Evolutionary conservation across 768 basidiomycete genomes (phyloP).

Genomic region (Mycena pura): DNA sequence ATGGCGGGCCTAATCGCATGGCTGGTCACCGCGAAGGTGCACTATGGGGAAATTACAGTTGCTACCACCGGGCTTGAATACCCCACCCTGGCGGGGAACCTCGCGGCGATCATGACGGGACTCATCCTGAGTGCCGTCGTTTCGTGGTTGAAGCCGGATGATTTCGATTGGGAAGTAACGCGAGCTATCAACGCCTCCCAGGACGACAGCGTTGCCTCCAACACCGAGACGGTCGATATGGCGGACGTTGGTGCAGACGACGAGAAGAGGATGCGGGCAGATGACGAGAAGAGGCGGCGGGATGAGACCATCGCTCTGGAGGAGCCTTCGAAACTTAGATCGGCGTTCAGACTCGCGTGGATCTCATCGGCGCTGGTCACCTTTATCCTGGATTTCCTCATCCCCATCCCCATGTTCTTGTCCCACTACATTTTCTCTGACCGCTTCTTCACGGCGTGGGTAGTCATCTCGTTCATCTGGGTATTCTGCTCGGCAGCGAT

Average conservation of each 20-base stretch:
- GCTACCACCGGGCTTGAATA: conserved; percentile 19
- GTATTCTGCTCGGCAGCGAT: conserved; percentile 10
- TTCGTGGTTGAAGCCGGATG: conserved; percentile 2
- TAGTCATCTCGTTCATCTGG: conserved; percentile 17
- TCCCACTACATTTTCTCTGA: conserved; percentile 12
- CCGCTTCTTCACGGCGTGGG: conserved; percentile 16
- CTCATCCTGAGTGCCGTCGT: conserved; percentile 12
- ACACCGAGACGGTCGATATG: background rate
- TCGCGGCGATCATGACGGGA: conserved; percentile 19
- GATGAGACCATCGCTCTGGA: background rate
- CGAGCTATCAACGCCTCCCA: conserved; percentile 15
- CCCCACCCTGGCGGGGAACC: conserved; percentile 22
- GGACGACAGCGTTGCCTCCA: background rate
- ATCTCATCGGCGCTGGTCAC: conserved; percentile 2
- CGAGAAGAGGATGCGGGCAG: conserved; percentile 7
- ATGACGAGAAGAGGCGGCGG: too few relatives aligned
- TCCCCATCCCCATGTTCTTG: conserved; percentile 16
- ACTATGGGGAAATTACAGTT: background rate
- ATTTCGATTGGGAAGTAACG: conserved; percentile 17
- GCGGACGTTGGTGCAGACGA: background rate
- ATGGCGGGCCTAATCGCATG: conserved; percentile 20
- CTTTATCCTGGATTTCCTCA: conserved; percentile 11
- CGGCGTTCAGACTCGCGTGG: conserved; percentile 3
- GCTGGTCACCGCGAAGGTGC: conserved; percentile 19
- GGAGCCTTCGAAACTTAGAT: conserved; percentile 3